Conservation (phyloP, 768 basidiomycete genomes). For the Boletus vinaceobasis region DNA sequence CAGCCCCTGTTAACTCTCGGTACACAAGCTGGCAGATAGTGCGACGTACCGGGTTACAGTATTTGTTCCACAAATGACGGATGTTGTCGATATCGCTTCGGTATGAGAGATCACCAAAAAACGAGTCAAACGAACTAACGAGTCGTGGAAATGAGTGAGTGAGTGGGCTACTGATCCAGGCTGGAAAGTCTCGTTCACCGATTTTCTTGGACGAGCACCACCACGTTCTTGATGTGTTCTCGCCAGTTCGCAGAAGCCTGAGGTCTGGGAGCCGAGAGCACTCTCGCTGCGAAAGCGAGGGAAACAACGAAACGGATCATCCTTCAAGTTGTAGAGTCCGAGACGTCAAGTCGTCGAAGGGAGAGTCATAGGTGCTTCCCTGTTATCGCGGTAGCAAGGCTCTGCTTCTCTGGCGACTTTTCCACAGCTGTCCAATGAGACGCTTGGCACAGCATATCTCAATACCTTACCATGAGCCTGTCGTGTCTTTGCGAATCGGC, state of each 20-base stretch:
- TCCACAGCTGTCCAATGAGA: constrained; percentile 11
- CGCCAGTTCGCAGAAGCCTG: constrained; percentile 20
- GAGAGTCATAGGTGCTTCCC: background rate
- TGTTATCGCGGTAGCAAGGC: background rate
- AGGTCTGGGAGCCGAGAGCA: background rate
- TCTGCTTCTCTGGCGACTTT: background rate
- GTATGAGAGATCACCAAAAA: constrained; percentile 28
- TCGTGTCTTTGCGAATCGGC: no score
- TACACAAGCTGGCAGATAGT: background rate
- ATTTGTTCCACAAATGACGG: constrained; percentile 16
- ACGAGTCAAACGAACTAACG: constrained; percentile 23
- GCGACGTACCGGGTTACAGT: constrained; percentile 22
- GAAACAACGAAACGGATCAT: constrained; percentile 12
- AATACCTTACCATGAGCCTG: background rate
- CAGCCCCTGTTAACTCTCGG: background rate
- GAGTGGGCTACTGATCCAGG: background rate
- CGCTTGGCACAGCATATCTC: background rate
- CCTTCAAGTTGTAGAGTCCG: background rate
- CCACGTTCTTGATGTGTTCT: constrained; percentile 24
- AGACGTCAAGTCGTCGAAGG: no score
- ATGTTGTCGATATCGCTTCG: constrained; percentile 23
- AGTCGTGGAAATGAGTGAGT: background rate
- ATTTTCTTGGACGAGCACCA: constrained; percentile 28
- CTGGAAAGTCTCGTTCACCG: constrained; percentile 8
- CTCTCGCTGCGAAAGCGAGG: constrained; percentile 2